These are phyloP conservation scores for Dichotomopilus funicola DNA, from an alignment of 2,329 filamentous ascomycete genomes.

Conservation along the genomic window DNA sequence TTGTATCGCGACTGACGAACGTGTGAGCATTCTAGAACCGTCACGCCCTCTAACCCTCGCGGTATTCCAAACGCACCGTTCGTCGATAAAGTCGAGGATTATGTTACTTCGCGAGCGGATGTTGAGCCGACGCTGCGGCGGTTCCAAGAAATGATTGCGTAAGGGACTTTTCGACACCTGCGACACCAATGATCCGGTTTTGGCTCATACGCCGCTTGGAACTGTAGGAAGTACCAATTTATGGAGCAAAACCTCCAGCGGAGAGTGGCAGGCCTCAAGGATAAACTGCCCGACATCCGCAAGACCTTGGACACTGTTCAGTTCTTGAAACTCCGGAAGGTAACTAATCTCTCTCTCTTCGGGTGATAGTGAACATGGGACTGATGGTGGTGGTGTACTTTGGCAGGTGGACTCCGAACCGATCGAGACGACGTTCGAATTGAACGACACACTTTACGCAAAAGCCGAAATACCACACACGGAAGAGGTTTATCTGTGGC, in stretches of 20 bases:
- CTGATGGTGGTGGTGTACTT: background rate
- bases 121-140: constrained; percentile 74
- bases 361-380: background rate
- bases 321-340: constrained; percentile 73
- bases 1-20: background rate
- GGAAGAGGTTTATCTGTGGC: constrained; percentile 92
- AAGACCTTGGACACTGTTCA: constrained; percentile 90
- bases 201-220: constrained; percentile 7
- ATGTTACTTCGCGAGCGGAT: constrained; percentile 69
- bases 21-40: constrained; percentile 35
- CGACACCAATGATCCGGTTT: background rate
- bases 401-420: constrained; percentile 50
- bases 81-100: constrained; percentile 84
- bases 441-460: constrained; percentile 92
- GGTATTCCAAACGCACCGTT: constrained; percentile 81
- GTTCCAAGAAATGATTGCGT: constrained; percentile 94
- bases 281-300: constrained; percentile 95
- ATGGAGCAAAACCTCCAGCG: constrained; percentile 94
- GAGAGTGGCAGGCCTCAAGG: constrained; percentile 71
- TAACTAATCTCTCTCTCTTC: constrained; percentile 28
- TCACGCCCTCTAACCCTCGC: constrained; percentile 64
- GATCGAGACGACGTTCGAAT: constrained; percentile 87
- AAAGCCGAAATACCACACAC: constrained; percentile 76
- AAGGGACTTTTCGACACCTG: constrained; percentile 27
- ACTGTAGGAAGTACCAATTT: constrained; percentile 88